Evolutionary conservation across 768 basidiomycete species (phyloP).

Genomic region (Boletus rufocinnamomeus): DNA sequence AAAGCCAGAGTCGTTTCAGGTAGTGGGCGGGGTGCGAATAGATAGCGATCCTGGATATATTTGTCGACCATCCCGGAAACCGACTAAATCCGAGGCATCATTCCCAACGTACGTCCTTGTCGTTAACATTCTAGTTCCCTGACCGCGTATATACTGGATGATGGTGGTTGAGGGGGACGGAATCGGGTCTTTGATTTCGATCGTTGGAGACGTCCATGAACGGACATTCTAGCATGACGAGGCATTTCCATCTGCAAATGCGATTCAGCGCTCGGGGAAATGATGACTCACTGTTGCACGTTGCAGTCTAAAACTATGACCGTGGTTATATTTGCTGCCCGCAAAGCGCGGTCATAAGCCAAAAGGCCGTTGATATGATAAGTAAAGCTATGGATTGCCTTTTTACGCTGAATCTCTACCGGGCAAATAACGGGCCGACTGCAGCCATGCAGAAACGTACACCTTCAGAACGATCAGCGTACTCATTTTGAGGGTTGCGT

Average conservation of each 20-base stretch:
- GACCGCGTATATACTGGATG: too few species aligned
- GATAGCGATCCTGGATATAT: slow-evolving; percentile 8
- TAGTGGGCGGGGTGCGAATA: neutral
- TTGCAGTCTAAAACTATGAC: neutral
- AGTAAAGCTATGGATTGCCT: neutral
- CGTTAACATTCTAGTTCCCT: too few species aligned
- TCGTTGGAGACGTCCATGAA: neutral
- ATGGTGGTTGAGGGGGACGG: too few species aligned
- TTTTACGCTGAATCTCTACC: neutral
- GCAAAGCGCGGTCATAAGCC: neutral
- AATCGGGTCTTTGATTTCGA: neutral
- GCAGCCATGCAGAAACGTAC: neutral
- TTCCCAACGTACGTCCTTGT: neutral
- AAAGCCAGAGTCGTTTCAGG: neutral
- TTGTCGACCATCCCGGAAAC: neutral
- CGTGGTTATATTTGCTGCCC: neutral
- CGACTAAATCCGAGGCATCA: neutral
- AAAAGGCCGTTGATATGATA: neutral
- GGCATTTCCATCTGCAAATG: neutral
- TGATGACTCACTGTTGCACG: neutral
- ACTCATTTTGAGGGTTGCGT: neutral
- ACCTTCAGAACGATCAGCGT: neutral
- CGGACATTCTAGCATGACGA: too few species aligned
- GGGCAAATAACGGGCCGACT: neutral
- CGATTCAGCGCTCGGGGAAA: neutral